Evolutionary conservation across 2,329 filamentous ascomycete species (phyloP), one percentile per base, ranked within the genome.

Genomic region (Cercospora janseana): DNA sequence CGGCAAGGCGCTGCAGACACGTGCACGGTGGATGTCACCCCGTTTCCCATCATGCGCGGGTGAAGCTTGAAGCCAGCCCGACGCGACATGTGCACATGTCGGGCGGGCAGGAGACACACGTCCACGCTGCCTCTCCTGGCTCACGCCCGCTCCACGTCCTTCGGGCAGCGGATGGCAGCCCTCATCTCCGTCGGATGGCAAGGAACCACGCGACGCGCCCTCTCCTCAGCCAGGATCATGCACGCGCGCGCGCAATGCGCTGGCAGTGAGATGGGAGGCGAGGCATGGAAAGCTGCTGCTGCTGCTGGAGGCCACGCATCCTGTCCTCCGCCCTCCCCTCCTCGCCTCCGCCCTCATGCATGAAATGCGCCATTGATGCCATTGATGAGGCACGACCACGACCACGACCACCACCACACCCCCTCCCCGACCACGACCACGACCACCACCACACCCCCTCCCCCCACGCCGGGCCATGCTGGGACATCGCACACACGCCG

Each of bases 201-300:
- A 46, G 20, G 42, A 12, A 46, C 43, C 29, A 34, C 31, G 21
- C 16, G 31, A 29, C 21, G 20, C 21, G 43, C 43, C 9, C n/a
- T 12, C 31, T 6, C 15, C 13, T 20, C 42, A 28, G 35, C 43
- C 23, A 46, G 43, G 43, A 37, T 46, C 7, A 27, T 34, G 43
- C 43, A 34, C 43, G 29, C 21, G 31, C 18, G 31, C 10, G 16
- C n/a, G n/a, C n/a, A n/a, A 26, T 46, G 43, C 43, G 43, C 43
- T 46, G 43, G 43, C 43, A 46, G 8, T 20, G 5, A n/a, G 18
- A 34, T 34, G 31, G 31, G 31, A 13, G 31, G 31, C 31, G 31
- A 34, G 18, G 31, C 13, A 34, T 15, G 31, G 31, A 16, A 34
- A 34, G 31, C 29, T 32, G 29, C 40, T 31, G n/a, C 12, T 46